These are phyloP conservation scores for Globisporangium megalacanthum DNA, from an alignment of 352 stramenopile genomes.

Conservation along the genomic window DNA sequence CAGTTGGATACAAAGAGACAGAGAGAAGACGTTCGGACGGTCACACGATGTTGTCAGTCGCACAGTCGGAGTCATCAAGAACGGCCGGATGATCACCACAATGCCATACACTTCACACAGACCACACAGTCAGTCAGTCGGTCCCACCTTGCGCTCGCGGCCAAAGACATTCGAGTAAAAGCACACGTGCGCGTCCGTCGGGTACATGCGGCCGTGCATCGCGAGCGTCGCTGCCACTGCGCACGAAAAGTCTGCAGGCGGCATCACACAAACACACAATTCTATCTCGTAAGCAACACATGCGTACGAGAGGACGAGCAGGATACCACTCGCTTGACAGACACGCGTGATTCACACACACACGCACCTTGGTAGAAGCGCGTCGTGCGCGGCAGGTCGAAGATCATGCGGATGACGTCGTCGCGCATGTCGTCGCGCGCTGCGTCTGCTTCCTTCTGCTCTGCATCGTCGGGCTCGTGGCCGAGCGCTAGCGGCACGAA, in stretches of 20 bases:
- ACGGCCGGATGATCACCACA: slow-evolving; percentile 5
- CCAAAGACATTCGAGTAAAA: slow-evolving; percentile 89
- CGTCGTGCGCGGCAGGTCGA: slow-evolving; percentile 64
- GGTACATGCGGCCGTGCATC: slow-evolving; percentile 88
- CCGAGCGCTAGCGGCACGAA: slow-evolving; percentile 33
- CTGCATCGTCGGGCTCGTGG: slow-evolving; percentile 14
- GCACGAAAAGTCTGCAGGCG: slow-evolving; percentile 69
- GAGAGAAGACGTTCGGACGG: neutral
- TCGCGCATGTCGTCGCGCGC: slow-evolving; percentile 55
- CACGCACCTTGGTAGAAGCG: slow-evolving; percentile 69
- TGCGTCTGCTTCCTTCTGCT: slow-evolving; percentile 19
- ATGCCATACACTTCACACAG: slow-evolving; percentile 1
- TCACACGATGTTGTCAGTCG: slow-evolving; percentile 1
- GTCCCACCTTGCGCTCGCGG: slow-evolving; percentile 72
- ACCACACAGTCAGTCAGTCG: neutral
- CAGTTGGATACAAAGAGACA: neutral
- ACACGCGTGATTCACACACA: neutral
- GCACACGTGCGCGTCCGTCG: slow-evolving; percentile 71
- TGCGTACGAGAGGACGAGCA: neutral
- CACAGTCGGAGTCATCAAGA: neutral
- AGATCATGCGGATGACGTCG: slow-evolving; percentile 87
- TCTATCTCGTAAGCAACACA: neutral
- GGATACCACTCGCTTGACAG: neutral
- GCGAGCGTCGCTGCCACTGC: slow-evolving; percentile 69
- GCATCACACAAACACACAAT: neutral